These are phyloP conservation scores for Saururus chinensis DNA, from an alignment of 164 flowering plant genomes.

Conservation along the genomic window DNA sequence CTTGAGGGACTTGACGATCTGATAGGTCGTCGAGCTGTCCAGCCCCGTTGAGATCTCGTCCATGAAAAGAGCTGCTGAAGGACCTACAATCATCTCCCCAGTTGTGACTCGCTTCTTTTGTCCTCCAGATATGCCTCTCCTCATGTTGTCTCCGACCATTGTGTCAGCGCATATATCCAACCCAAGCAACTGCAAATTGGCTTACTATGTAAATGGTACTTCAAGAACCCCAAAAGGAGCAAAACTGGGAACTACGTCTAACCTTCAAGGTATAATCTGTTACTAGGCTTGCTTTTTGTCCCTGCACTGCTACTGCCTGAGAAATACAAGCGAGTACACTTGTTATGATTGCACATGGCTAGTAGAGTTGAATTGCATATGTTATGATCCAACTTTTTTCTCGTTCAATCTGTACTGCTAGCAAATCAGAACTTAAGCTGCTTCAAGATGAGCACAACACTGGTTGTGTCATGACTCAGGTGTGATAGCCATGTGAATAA, in stretches of 20 bases:
- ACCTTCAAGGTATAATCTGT: conserved; percentile 25
- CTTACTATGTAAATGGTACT: background rate
- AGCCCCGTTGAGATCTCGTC: conserved; percentile 34
- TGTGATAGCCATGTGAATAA: too few species aligned
- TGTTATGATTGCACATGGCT: too few species aligned
- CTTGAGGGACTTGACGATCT: conserved; percentile 24
- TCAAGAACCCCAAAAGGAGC: background rate
- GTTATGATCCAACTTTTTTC: too few species aligned
- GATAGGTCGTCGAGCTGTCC: conserved; percentile 36
- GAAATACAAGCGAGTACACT: background rate
- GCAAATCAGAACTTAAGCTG: too few species aligned
- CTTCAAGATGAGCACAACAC: too few species aligned
- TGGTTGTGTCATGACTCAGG: too few species aligned
- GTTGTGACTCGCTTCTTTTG: conserved; percentile 32
- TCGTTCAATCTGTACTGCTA: too few species aligned
- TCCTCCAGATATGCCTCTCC: conserved; percentile 33
- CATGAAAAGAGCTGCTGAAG: conserved; percentile 26
- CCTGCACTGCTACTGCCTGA: conserved; percentile 20
- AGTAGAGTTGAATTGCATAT: too few species aligned
- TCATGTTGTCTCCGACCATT: conserved; percentile 26
- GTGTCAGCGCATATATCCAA: conserved; percentile 28
- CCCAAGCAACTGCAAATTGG: conserved; percentile 21
- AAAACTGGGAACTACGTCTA: background rate
- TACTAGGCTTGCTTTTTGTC: conserved; percentile 16
- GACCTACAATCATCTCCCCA: conserved; percentile 38